A percentile compares a stretch with the other conserved stretches of the same genome.
phyloP scores from a whole-genome alignment of 2,329 filamentous ascomycete genomes.

The Claviceps cyperi region DNA sequence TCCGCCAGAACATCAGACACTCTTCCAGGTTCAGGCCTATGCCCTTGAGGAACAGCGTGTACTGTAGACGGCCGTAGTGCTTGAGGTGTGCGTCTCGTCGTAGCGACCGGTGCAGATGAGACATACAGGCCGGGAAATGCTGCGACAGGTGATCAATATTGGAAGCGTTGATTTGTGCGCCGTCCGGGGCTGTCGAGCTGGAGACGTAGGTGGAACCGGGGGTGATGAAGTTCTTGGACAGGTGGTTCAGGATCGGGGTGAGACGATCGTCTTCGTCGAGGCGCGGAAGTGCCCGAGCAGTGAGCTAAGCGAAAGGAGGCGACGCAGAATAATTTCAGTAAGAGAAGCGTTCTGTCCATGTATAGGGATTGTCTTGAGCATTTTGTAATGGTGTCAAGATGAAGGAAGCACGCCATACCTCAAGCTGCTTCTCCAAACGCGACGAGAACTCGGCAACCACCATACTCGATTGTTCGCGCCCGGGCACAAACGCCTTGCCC shows the following conservation, averaged over 20 bases:
- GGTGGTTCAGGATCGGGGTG: conserved; percentile 50
- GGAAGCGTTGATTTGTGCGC: conserved; percentile 60
- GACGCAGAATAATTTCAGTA: background rate
- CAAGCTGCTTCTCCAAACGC: conserved; percentile 65
- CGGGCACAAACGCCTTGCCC: conserved; percentile 85
- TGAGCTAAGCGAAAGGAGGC: conserved; percentile 41
- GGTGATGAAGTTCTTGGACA: conserved; percentile 92
- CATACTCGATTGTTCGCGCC: conserved; percentile 75
- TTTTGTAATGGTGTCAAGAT: background rate
- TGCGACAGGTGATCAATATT: conserved; percentile 67
- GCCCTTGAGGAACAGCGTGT: conserved; percentile 91
- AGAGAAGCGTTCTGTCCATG: background rate
- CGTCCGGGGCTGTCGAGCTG: conserved; percentile 47
- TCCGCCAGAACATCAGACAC: conserved; percentile 81
- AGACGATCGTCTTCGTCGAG: conserved; percentile 94
- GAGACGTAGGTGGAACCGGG: conserved; percentile 68
- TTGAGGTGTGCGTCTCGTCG: conserved; percentile 84
- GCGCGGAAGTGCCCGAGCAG: conserved; percentile 76
- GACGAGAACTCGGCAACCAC: conserved; percentile 75
- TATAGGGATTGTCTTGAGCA: too few relatives aligned
- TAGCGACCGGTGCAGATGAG: conserved; percentile 71
- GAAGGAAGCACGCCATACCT: conserved; percentile 36
- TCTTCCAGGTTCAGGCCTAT: conserved; percentile 89
- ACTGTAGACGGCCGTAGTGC: conserved; percentile 85
- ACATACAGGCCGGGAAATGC: conserved; percentile 90